phyloP scores from a whole-genome alignment of 306 rosid genomes.

The Dicorynia guianensis region DNA sequence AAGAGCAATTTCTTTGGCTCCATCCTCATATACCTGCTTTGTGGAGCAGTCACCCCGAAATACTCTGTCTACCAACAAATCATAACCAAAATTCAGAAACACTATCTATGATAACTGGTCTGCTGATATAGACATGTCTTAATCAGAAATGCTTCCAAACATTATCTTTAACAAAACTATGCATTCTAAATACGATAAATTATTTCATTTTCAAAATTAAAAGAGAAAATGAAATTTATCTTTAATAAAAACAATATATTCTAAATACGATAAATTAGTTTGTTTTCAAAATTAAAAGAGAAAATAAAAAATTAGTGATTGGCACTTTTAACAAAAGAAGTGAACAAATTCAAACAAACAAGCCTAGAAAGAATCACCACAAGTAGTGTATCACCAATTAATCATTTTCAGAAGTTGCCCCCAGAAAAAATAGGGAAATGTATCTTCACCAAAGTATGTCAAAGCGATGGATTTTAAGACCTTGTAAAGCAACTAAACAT shows the following conservation, averaged over 20 bases:
- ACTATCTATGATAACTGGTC: not conserved
- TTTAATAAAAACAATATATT: no score
- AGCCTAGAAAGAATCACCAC: not conserved
- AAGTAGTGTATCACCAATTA: conserved; percentile 5
- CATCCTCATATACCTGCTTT: conserved; percentile 83
- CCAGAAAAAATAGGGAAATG: not conserved
- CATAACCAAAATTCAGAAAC: conserved; percentile 35
- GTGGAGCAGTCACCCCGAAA: conserved; percentile 84
- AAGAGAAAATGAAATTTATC: not conserved
- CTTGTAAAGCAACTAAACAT: conserved; percentile 1
- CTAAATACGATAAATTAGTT: not conserved
- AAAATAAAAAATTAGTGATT: not conserved
- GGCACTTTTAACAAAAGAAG: not conserved
- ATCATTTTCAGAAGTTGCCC: not conserved
- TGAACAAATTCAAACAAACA: conserved; percentile 10
- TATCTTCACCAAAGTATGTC: not conserved
- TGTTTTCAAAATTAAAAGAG: not conserved
- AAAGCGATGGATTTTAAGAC: not conserved
- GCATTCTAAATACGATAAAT: not conserved
- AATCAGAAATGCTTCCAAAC: conserved; percentile 7
- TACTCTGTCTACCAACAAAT: conserved; percentile 73
- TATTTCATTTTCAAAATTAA: not conserved
- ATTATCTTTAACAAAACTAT: not conserved
- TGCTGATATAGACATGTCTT: conserved; percentile 1
- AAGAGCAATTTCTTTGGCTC: conserved; percentile 78